Evolutionary conservation across 108 stramenopile genomes (phyloP), one percentile per base, ranked within the genome.

Genomic region (Cyclostephanos tholiformis): DNA sequence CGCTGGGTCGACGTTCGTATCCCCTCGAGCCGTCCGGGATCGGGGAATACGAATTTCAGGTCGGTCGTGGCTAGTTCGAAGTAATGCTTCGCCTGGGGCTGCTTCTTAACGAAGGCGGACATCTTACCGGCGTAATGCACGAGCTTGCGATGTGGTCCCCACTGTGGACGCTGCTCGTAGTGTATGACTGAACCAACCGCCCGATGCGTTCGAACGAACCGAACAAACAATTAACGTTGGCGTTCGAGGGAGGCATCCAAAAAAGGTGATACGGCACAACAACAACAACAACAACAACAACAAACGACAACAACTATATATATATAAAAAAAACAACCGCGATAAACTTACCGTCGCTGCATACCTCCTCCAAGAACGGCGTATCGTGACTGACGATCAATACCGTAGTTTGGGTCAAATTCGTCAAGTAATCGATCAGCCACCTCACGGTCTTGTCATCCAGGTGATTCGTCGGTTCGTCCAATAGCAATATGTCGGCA

Each of bases 1-100:
- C 93, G 90, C 83, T 97, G 96, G 10, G 98, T 97, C n/a, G 93
- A 90, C 14, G 97, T 97, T 26, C 89, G 86, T 85, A 98, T 86
- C 63, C 98, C 98, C 49, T 97, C 98, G 44, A 98, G 82, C 4
- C 95, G 89, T 46, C 96, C 94, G 8, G 95, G 95, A 64, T 95
- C 84, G 35, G 95, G 97, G 75, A 96, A 96, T 39, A 73, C 71
- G 71, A 95, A 96, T 26, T 90, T 92, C n/a, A 97, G 76, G 59
- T 91, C 87, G 36, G 82, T 89, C 17, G 94, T 92, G 57, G 95
- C 77, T 36, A 98, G 82, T 75, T 96, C 96, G 85, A 96, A 98
- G 85, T 98, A 98, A 65, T 94, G 91, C 78, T 96, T 97, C 6
- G 96, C 95, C 81, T 96, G 95, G 13, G 97, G 97, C 77, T 93